A percentile compares a stretch with the other conserved stretches of the same genome.
Evolutionary conservation across 306 rosid species (phyloP).

Genomic region (Ceratonia siliqua): DNA sequence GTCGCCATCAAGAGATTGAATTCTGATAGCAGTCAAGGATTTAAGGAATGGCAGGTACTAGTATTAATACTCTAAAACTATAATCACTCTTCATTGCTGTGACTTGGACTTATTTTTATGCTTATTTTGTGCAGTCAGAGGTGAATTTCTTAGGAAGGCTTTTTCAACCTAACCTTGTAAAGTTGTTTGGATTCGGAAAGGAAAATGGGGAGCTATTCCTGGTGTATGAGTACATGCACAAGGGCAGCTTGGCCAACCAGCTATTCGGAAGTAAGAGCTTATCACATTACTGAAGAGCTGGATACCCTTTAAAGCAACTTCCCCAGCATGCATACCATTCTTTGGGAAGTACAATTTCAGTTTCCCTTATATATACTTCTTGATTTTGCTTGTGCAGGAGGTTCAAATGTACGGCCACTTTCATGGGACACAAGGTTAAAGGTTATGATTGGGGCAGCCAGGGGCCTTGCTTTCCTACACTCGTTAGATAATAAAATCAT

Average conservation of each 20-base stretch:
- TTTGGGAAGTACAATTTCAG: neutral
- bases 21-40: slow-evolving; percentile 71
- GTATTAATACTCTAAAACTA: neutral
- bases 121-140: slow-evolving; percentile 63
- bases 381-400: slow-evolving; percentile 57
- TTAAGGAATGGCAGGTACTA: slow-evolving; percentile 81
- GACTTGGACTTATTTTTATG: slow-evolving; percentile 2
- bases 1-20: slow-evolving; percentile 76
- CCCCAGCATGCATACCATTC: neutral
- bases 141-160: slow-evolving; percentile 90
- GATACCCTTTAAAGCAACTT: neutral
- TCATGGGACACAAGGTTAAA: slow-evolving; percentile 76
- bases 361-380: neutral
- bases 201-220: slow-evolving; percentile 61
- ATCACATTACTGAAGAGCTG: slow-evolving; percentile 14
- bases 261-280: slow-evolving; percentile 80
- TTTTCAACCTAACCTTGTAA: slow-evolving; percentile 90
- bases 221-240: slow-evolving; percentile 76
- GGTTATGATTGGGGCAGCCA: slow-evolving; percentile 81
- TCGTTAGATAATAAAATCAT: slow-evolving; percentile 71
- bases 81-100: neutral
- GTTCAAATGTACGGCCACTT: slow-evolving; percentile 70
- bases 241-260: slow-evolving; percentile 84
- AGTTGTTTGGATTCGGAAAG: slow-evolving; percentile 67
- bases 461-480: slow-evolving; percentile 84